Evolutionary conservation across 2,329 filamentous ascomycete species (phyloP), one percentile per base, ranked within the genome.

Genomic region (Bisporella sp.): DNA sequence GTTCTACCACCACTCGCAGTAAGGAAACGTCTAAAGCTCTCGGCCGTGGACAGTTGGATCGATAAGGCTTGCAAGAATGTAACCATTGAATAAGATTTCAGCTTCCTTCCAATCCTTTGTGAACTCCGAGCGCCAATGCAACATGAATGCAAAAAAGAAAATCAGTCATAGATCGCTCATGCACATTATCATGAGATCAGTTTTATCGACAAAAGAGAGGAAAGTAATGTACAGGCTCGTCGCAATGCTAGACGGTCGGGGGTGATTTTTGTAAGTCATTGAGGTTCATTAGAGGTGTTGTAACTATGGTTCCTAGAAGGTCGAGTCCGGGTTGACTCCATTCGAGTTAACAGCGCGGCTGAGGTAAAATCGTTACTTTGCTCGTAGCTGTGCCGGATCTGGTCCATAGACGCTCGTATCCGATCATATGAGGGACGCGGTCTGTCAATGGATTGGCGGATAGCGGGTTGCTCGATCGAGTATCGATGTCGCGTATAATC

Each of bases 291-390:
- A 47, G 48, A 59, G 39, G 46, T 62, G 48, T 42, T 51, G 50
- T 52, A 57, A 62, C 51, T 58, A 37, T 59, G 48, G 57, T 64
- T 50, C 43, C 52, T 29, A 56, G 42, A 13, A 58, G 62, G 5
- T 54, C 59, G 51, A 61, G 61, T 62, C 42, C 81, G 78, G 46
- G 76, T 81, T 29, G 87, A 91, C 71, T 96, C 93, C 57, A 96
- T 81, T 55, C 90, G 79, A 45, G 84, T 85, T 58, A 99, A 72
- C 65, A 92, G 83, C 37, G 89, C 89, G 11, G 91, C 91, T 31
- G 87, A 91, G 0, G 92, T 96, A 64, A 96, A 96, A 62, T 97
- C 93, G 61, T 83, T 87, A 67, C 85, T 93, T 37, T 82, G 82
- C 69, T 96, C 92, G 65, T 89, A 96, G 67, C 87, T 92, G 8